These are phyloP conservation scores for peach (Prunus persica) DNA, from an alignment of 306 rosid species.

Conservation along the genomic window DNA sequence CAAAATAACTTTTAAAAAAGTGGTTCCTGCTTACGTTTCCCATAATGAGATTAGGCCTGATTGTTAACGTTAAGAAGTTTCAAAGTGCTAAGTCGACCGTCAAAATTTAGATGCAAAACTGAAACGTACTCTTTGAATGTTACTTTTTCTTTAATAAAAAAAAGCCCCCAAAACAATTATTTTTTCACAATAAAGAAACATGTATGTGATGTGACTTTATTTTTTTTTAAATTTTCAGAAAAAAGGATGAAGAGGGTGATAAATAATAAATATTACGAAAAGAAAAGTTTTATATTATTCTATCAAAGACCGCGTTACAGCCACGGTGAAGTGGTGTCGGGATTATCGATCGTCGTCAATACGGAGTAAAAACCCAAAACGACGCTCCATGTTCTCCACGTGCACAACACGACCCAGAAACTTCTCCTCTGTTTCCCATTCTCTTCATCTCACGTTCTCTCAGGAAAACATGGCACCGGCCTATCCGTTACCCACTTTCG, in stretches of 20 bases:
- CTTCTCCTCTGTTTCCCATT: background rate
- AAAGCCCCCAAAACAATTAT: background rate
- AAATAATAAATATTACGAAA: background rate
- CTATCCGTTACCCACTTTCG: constrained; percentile 25
- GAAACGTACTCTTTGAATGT: too few relatives aligned
- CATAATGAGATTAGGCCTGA: too few relatives aligned
- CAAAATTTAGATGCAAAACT: too few relatives aligned
- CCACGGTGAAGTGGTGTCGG: constrained; percentile 7
- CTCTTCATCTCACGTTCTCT: background rate
- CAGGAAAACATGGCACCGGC: constrained; percentile 5
- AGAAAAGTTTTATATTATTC: background rate
- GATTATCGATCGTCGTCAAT: background rate
- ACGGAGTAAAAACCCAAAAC: background rate
- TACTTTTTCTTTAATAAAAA: too few relatives aligned
- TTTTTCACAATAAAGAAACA: background rate
- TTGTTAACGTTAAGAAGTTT: too few relatives aligned
- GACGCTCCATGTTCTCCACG: background rate
- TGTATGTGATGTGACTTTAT: background rate
- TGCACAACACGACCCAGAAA: constrained; percentile 20
- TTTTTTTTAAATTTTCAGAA: background rate
- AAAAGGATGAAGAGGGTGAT: background rate
- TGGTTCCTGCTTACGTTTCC: too few relatives aligned
- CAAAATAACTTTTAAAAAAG: too few relatives aligned
- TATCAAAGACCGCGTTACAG: constrained; percentile 4
- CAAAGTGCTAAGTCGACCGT: too few relatives aligned